Base-by-base conservation (phyloP, 192 early-diverging fungal species). In the Hyaloraphidium curvatum region DNA sequence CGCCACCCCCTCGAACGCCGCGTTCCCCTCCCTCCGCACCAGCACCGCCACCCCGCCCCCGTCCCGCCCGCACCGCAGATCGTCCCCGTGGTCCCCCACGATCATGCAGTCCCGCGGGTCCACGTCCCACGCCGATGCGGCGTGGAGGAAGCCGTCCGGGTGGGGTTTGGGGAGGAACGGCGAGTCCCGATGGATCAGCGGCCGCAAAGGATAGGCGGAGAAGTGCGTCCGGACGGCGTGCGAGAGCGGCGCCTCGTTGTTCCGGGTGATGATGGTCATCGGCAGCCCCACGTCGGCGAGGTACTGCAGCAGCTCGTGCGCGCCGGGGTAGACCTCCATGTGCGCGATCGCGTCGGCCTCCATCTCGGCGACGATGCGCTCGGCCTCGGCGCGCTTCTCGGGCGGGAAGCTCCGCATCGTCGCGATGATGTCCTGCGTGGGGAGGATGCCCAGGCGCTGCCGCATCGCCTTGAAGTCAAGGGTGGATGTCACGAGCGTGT, bases 1-100 rank as follows among this genome's bases (percentile, higher is more conserved):
- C n/a, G n/a, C n/a, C n/a, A n/a, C n/a, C n/a, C n/a, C n/a, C n/a
- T n/a, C n/a, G n/a, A n/a, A n/a, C n/a, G n/a, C n/a, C n/a, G n/a
- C n/a, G n/a, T n/a, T n/a, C n/a, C n/a, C n/a, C n/a, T n/a, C n/a
- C n/a, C n/a, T n/a, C n/a, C n/a, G n/a, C 48, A 73, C 51, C 43
- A 73, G 54, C 29, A 61, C 61, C 13, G 68, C 37, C 28, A 73
- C 57, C 35, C 59, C 60, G 3, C 71, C 71, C 0, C 68, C 71
- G 1, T 63, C 58, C 3, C 58, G 39, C 0, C 71, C 71, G 19
- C 71, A 73, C 30, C 62, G 50, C n/a, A 73, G 53, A 30, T 73
- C 71, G 53, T 73, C 71, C 30, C 57, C 55, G 41, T 70, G 61
- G 55, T 73, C 71, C 29, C 71, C 71, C 11, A 73, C 71, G 68